phyloP scores from a whole-genome alignment of 2,329 filamentous ascomycete species.

The Colletotrichum sp. region DNA sequence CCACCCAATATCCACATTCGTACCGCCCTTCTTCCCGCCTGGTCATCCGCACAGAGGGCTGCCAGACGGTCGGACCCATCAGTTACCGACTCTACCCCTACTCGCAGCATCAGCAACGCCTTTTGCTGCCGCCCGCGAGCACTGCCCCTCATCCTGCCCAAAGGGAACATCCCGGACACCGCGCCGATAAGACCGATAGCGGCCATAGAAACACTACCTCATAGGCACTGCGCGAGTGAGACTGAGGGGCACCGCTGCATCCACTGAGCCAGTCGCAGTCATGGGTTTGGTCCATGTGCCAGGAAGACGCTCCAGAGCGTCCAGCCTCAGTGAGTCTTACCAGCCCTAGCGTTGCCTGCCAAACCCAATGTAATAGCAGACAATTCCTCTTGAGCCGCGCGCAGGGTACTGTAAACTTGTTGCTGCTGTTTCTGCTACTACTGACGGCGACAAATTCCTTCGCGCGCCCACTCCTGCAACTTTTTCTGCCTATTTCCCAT shows the following conservation, averaged over 20 bases:
- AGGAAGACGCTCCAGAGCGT: conserved; percentile 22
- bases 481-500: not conserved
- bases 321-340: conserved; percentile 23
- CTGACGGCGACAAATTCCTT: not conserved
- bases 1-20: conserved; percentile 7
- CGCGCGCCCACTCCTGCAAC: not conserved
- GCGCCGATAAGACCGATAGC: conserved; percentile 21
- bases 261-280: conserved; percentile 23
- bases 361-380: conserved; percentile 12
- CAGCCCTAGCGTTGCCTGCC: conserved; percentile 15
- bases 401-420: not conserved
- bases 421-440: not conserved
- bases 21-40: not conserved
- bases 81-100: conserved; percentile 14
- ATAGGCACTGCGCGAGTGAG: not conserved
- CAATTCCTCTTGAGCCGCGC: conserved; percentile 1
- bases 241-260: conserved; percentile 19
- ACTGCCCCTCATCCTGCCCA: conserved; percentile 19
- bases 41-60: conserved; percentile 1
- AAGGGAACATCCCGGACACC: conserved; percentile 10
- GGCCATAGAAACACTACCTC: not conserved
- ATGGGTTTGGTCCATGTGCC: conserved; percentile 27
- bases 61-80: conserved; percentile 1
- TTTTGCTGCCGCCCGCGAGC: not conserved
- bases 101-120: not conserved